These are phyloP conservation scores for Cercospora sp. DNA, from an alignment of 2,329 filamentous ascomycete genomes.

Conservation along the genomic window DNA sequence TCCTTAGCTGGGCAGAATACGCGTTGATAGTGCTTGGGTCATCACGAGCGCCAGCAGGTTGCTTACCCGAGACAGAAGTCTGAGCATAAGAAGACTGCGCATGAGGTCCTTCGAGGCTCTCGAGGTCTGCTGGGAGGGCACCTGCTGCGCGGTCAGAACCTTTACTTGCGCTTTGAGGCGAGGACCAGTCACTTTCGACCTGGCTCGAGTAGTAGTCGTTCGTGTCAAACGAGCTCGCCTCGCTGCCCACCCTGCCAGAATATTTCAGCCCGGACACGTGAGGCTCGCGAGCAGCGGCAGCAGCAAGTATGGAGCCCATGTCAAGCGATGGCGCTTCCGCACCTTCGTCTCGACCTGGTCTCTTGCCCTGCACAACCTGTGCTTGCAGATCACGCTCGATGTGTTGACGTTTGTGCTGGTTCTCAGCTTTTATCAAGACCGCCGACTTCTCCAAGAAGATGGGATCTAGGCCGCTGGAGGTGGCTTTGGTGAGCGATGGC, in stretches of 20 bases:
- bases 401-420: conserved; percentile 75
- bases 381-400: conserved; percentile 77
- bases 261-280: conserved; percentile 58
- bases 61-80: conserved; percentile 21
- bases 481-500: conserved; percentile 22
- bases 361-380: conserved; percentile 67
- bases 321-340: conserved; percentile 51
- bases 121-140: conserved; percentile 35
- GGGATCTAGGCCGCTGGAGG: conserved; percentile 66
- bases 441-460: conserved; percentile 85
- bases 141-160: conserved; percentile 50
- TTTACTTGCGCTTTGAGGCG: conserved; percentile 47
- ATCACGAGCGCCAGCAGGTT: conserved; percentile 21
- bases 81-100: conserved; percentile 22
- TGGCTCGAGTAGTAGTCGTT: conserved; percentile 96
- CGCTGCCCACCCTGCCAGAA: conserved; percentile 59
- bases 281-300: conserved; percentile 74
- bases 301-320: conserved; percentile 45
- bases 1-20: conserved; percentile 15
- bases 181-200: conserved; percentile 70
- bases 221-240: conserved; percentile 76
- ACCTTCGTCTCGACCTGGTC: conserved; percentile 50
- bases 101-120: conserved; percentile 24
- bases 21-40: conserved; percentile 15
- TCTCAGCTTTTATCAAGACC: conserved; percentile 77